Base-by-base conservation (phyloP, 768 basidiomycete genomes). In the Pleurotus platypus region DNA sequence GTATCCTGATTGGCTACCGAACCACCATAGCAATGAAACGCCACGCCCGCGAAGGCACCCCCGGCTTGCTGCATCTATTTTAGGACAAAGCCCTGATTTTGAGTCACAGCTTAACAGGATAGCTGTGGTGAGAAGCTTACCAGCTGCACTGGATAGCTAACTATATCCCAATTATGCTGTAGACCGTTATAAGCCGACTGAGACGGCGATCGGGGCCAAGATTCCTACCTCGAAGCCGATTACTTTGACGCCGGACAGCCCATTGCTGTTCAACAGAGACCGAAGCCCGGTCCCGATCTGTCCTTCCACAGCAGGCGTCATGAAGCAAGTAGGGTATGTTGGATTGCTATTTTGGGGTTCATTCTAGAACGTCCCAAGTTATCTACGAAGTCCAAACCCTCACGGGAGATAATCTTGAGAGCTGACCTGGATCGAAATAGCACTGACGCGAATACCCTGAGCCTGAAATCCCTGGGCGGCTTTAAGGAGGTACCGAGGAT, bases 131-230 rank as follows among this genome's bases (percentile, higher is more conserved):
- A 30, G 26, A 27, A 18, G 8, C 39, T 54, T 42, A 42, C 51
- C 51, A 73, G 77, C 60, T 70, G 81, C 2, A 86, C 76, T 0
- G 89, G 84, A 61, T 90, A 90, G 7, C 73, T 81, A 11, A 86
- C 85, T 58, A 83, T 78, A 53, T 77, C 72, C 90, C 90, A 92
- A 63, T 92, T 91, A 61, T 91, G 89, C 63, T 89, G 81, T 68
- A 39, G 13, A 6, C 30, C 1, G 30, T 11, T 2, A 35, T 35
- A 35, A 35, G 30, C 30, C 30, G 30, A 35, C 11, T 35, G 30
- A 35, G 30, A 35, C 30, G 30, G 30, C 30, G 30, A 35, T 35
- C 30, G 30, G 3, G 30, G 30, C 3, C 30, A 35, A 35, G 9
- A 46, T n/a, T 15, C 22, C 40, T 58, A 45, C 24, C 56, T 55